Percentiles rank a stretch among this genome's conserved stretches.
Evolutionary conservation across 106 monocot genomes (phyloP).

Genomic region (Dendrobium chrysotoxum): DNA sequence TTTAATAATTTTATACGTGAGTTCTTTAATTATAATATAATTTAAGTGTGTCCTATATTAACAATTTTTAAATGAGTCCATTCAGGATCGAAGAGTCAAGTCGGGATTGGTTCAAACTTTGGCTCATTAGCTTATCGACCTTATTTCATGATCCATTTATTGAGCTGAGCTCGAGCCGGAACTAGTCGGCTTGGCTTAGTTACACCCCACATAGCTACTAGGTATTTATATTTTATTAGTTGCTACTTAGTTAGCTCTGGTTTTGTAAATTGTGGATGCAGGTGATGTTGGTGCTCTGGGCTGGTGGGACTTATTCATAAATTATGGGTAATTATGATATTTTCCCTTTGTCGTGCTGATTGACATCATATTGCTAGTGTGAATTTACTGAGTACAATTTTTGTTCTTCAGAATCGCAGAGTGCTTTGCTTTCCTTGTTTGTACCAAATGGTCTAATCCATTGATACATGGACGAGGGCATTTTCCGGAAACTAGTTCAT

Average conservation of each 20-base stretch:
- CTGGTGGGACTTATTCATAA: slow-evolving; percentile 99
- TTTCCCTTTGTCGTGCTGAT: background rate
- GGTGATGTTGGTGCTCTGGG: slow-evolving; percentile 89
- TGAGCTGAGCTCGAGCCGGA: no score
- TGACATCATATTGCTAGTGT: background rate
- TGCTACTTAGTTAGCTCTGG: background rate
- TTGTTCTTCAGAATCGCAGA: slow-evolving; percentile 72
- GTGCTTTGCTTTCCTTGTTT: slow-evolving; percentile 93
- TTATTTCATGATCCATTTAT: no score
- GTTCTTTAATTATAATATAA: no score
- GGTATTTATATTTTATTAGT: no score
- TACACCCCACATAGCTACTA: no score
- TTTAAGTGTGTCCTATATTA: no score
- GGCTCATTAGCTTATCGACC: no score
- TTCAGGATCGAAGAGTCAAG: no score
- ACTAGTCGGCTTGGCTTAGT: no score
- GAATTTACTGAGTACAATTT: slow-evolving; percentile 5
- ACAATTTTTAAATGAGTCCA: no score
- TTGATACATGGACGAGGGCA: slow-evolving; percentile 70
- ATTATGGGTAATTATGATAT: slow-evolving; percentile 68
- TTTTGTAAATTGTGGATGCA: slow-evolving; percentile 17
- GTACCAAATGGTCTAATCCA: slow-evolving; percentile 98
- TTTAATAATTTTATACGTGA: no score
- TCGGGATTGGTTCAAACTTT: no score
- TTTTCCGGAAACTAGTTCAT: slow-evolving; percentile 69